phyloP scores from a whole-genome alignment of 1,284 basidiomycete species.

The Ustilago nuda region DNA sequence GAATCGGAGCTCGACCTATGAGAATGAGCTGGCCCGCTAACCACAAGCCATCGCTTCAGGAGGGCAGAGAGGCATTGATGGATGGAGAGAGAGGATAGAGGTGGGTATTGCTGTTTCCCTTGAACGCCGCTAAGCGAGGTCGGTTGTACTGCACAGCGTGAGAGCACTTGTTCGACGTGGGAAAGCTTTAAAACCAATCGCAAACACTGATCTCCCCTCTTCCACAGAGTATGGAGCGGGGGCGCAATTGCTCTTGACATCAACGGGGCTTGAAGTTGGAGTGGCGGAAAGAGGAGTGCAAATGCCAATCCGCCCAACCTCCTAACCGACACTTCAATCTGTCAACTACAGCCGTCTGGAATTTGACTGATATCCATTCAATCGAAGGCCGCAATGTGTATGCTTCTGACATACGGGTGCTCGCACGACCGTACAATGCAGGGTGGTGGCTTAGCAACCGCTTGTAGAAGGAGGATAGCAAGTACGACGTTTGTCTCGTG shows the following conservation, averaged over 20 bases:
- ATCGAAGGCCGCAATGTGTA: no score
- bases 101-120: background rate
- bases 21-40: background rate
- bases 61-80: background rate
- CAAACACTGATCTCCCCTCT: background rate
- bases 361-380: no score
- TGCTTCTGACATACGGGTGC: no score
- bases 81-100: background rate
- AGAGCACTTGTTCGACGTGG: background rate
- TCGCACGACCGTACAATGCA: no score
- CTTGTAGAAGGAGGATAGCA: background rate
- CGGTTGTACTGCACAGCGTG: constrained; percentile 2
- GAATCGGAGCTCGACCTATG: constrained; percentile 1
- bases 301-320: background rate
- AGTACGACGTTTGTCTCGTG: background rate
- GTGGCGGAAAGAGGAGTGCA: constrained; percentile 9
- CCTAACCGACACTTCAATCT: no score
- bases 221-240: background rate
- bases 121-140: constrained; percentile 25
- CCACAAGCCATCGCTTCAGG: no score
- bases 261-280: background rate
- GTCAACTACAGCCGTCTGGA: no score
- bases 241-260: background rate
- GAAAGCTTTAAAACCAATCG: background rate
- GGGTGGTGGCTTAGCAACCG: no score